Conservation (phyloP, 108 stramenopile species). For the Conticribra weissflogii region DNA sequence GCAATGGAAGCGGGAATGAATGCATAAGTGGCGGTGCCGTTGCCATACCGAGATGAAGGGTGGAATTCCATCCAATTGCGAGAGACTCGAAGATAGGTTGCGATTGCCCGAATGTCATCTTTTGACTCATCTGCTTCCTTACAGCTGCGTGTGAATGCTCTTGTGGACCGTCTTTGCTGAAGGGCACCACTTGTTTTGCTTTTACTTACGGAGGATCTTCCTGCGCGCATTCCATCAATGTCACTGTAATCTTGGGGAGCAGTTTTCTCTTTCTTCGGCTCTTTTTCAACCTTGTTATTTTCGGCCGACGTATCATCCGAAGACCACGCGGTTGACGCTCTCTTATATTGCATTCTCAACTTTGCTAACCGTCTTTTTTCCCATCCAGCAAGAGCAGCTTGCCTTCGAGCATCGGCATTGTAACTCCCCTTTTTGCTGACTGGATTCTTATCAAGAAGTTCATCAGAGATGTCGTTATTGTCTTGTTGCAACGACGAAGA, state of each 20-base stretch:
- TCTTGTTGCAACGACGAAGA: too few relatives aligned
- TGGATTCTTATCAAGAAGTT: too few relatives aligned
- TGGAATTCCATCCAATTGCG: constrained; percentile 52
- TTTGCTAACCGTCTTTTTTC: constrained; percentile 18
- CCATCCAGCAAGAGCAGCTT: constrained; percentile 32
- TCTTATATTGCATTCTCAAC: constrained; percentile 3
- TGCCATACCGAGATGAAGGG: constrained; percentile 48
- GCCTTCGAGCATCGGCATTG: constrained; percentile 22
- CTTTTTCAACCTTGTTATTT: constrained; percentile 4
- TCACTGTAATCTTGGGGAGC: not conserved
- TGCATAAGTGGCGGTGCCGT: constrained; percentile 46
- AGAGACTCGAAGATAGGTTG: constrained; percentile 18
- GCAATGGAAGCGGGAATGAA: constrained; percentile 47
- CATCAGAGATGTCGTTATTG: too few relatives aligned
- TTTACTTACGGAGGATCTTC: not conserved
- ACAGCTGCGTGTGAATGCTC: constrained; percentile 5
- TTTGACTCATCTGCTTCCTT: constrained; percentile 22
- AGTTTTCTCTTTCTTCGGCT: constrained; percentile 9
- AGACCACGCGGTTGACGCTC: constrained; percentile 2
- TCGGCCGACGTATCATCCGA: constrained; percentile 14
- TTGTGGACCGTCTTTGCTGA: not conserved
- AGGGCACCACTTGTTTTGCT: too few relatives aligned
- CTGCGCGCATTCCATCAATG: not conserved
- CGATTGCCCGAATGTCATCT: constrained; percentile 22
- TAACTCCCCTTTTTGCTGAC: too few relatives aligned